Evolutionary conservation across 495 filamentous ascomycete genomes (phyloP).

Genomic region (Penicillium simplicissimum): DNA sequence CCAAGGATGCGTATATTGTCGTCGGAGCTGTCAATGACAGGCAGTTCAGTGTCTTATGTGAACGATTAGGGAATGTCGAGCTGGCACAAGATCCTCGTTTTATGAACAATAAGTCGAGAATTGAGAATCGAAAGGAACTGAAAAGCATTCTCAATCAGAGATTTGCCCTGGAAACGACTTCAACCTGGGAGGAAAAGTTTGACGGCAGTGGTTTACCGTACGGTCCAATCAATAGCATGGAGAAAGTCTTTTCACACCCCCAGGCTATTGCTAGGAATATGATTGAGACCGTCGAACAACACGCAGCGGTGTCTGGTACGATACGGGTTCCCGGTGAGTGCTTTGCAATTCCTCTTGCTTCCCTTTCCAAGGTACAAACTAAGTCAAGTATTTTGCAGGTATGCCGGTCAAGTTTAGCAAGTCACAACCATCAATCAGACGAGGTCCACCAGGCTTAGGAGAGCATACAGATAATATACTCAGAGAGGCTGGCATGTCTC

Average conservation of each 20-base stretch:
- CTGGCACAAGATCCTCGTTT: conserved; percentile 68
- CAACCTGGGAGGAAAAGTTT: conserved; percentile 74
- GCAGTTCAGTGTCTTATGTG: conserved; percentile 75
- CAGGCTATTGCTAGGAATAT: conserved; percentile 28
- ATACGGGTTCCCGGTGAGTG: conserved; percentile 24
- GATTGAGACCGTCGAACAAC: conserved; percentile 23
- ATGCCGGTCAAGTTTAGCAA: conserved; percentile 82
- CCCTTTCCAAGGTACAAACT: not conserved
- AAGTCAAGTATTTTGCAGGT: conserved; percentile 5
- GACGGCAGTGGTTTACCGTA: conserved; percentile 87
- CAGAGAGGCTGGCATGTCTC: conserved; percentile 5
- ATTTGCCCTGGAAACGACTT: conserved; percentile 66
- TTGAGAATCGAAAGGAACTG: conserved; percentile 66
- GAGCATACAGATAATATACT: conserved; percentile 19
- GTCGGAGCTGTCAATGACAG: conserved; percentile 85
- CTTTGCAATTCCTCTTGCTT: not conserved
- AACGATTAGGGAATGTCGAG: conserved; percentile 61
- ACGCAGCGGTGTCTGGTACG: conserved; percentile 14
- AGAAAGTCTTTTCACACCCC: conserved; percentile 29
- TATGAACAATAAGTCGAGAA: conserved; percentile 66
- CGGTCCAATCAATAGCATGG: conserved; percentile 67
- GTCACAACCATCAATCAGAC: conserved; percentile 30
- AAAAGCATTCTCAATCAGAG: conserved; percentile 66
- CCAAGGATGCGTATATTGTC: conserved; percentile 75
- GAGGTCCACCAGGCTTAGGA: conserved; percentile 14